Base-by-base conservation (phyloP, 768 basidiomycete species). In the Pleurotus citrinopileatus region DNA sequence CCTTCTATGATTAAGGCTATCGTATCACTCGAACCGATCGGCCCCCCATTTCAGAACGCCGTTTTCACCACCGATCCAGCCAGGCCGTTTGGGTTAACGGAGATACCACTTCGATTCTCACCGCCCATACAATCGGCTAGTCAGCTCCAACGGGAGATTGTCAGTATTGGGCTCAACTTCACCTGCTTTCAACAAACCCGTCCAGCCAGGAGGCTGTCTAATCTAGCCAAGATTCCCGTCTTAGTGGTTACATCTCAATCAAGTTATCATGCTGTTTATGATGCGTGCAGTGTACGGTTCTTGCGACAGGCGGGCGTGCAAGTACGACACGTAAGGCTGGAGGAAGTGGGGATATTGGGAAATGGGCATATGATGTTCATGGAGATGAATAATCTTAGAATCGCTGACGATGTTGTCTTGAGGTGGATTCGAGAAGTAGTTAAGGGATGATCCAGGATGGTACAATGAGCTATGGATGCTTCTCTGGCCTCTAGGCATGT, bases 361-460 rank as follows among this genome's bases (percentile, higher is more conserved):
- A 82, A 82, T 57, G 80, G 76, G 1, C 80, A 82, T 63, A 74
- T 82, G 73, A 73, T 82, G 66, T 80, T 81, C 56, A 77, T 82
- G 75, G 80, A 82, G 53, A 73, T 68, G 54, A 81, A 82, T 59
- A 71, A 65, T 8, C 53, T 73, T 32, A 67, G 71, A 43, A 77
- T 82, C 32, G 77, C 64, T 10, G 71, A 67, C 4, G 37, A 64
- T 26, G 73, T 79, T 3, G 65, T 78, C 20, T 61, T 71, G 40
- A 64, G 62, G 47, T 79, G 78, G 79, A 62, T 76, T 28, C 57
- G 55, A 28, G 47, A 54, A 6, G 57, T 45, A n/a, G 23, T 63
- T 22, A 25, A 17, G 13, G 15, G 23, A 19, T 42, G 29, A 53
- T 26, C n/a, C n/a, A n/a, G n/a, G n/a, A n/a, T n/a, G n/a, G n/a